Evolutionary conservation across 192 early-diverging fungal species (phyloP), one percentile per base, ranked within the genome.

Genomic region (Umbelopsis ramanniana): DNA sequence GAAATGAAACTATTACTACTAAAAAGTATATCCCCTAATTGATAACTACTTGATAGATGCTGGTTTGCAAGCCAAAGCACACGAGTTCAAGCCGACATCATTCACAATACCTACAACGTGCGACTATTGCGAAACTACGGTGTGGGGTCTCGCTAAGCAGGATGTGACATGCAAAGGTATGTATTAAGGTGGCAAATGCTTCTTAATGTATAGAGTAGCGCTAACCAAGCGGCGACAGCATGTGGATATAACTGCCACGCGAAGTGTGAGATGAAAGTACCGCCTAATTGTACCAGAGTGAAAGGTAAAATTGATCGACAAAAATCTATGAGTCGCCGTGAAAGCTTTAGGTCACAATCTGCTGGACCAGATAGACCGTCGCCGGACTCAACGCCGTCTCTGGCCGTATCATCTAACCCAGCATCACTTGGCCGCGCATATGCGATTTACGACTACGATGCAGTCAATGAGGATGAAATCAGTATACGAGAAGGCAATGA

Each of bases 191-290:
- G 19, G 52, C 66, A 66, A 14, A 43, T 29, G 10, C 12, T 67
- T 70, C 17, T 17, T 52, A 6, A 43, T 7, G 8, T 4, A 12
- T 7, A 43, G 6, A 43, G 6, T 43, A 43, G 6, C 40, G 11
- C 6, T 43, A 43, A 43, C 40, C 6, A 43, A 7, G 6, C 40
- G 45, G 10, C n/a, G 45, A 54, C 66, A 69, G 82, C 83, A 19
- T 90, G 93, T 75, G 88, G 88, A 3, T 92, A 90, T 68, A 91
- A 90, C 72, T 89, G 89, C 29, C 93, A 94, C 72, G 79, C 89
- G 9, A 93, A 91, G 75, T 94, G 93, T 71, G 93, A 94, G 72
- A 87, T 91, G 81, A 94, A 93, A 72, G 88, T 91, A 12, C 81
- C 90, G 10, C 89, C 89, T 1, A 87, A 79, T 50, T 94, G 92